Conservation (phyloP, 805 yeast species). For the Millerozyma acaciae region DNA sequence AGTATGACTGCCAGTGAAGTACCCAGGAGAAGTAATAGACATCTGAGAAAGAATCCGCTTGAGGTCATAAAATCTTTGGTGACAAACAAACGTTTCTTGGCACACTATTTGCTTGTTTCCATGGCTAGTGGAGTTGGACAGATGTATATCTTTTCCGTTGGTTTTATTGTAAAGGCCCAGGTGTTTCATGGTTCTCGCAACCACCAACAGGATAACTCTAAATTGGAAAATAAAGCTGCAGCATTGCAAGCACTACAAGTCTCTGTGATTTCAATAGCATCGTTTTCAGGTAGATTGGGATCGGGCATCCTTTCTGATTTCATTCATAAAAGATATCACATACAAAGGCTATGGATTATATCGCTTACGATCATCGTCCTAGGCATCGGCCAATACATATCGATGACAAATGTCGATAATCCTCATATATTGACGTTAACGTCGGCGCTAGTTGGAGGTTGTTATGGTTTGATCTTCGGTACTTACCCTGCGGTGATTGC, state of each 20-base stretch:
- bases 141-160: constrained; percentile 68
- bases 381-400: constrained; percentile 35
- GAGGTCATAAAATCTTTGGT: constrained; percentile 19
- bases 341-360: constrained; percentile 67
- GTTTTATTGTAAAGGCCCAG: constrained; percentile 58
- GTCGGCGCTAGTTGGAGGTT: constrained; percentile 55
- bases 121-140: constrained; percentile 63
- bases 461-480: constrained; percentile 72
- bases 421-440: constrained; percentile 40
- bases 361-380: constrained; percentile 37
- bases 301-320: constrained; percentile 67
- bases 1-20: background rate
- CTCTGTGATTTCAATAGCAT: constrained; percentile 58
- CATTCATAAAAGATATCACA: constrained; percentile 45
- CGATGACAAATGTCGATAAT: constrained; percentile 23
- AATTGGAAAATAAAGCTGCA: constrained; percentile 17
- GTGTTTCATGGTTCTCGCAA: constrained; percentile 15
- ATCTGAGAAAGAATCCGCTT: constrained; percentile 12
- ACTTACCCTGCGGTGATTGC: constrained; percentile 74
- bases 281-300: constrained; percentile 60
- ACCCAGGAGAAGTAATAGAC: too few relatives aligned
- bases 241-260: constrained; percentile 69
- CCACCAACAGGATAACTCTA: background rate
- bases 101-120: constrained; percentile 54
- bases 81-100: constrained; percentile 35